Evolutionary conservation across 768 basidiomycete genomes (phyloP).

Genomic region (Sporobolomyces phaffii): DNA sequence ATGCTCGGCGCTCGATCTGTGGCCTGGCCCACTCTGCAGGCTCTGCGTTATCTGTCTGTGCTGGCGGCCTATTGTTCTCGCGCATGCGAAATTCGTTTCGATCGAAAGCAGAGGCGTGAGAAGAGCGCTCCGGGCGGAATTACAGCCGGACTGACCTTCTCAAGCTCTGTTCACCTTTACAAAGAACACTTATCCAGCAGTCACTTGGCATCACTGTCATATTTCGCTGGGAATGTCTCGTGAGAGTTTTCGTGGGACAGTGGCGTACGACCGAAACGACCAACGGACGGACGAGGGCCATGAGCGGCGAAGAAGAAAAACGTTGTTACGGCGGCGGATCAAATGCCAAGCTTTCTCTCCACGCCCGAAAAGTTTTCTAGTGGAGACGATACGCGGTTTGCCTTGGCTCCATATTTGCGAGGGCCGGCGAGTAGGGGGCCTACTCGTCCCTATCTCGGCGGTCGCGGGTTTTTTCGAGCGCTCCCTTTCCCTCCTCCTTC

Average conservation of each 20-base stretch:
- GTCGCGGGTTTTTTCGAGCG: neutral
- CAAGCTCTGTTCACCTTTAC: neutral
- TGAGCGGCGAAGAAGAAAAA: neutral
- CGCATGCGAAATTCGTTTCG: no score
- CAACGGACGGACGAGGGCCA: neutral
- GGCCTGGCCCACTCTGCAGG: neutral
- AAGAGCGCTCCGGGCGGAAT: neutral
- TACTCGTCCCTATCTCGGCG: no score
- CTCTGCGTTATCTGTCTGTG: neutral
- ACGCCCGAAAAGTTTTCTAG: neutral
- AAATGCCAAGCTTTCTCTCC: no score
- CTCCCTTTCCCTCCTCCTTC: neutral
- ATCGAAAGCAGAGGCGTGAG: neutral
- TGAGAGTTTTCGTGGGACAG: no score
- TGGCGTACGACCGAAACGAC: no score
- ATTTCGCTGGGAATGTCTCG: no score
- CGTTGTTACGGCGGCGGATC: no score
- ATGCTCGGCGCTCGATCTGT: no score
- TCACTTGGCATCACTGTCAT: neutral
- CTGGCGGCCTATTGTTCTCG: neutral
- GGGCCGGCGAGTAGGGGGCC: no score
- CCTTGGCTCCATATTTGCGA: neutral
- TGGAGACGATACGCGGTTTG: neutral
- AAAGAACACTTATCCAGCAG: neutral
- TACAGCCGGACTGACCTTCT: neutral